phyloP scores from a whole-genome alignment of 148 eudicot genomes.

The Oxyria digyna region DNA sequence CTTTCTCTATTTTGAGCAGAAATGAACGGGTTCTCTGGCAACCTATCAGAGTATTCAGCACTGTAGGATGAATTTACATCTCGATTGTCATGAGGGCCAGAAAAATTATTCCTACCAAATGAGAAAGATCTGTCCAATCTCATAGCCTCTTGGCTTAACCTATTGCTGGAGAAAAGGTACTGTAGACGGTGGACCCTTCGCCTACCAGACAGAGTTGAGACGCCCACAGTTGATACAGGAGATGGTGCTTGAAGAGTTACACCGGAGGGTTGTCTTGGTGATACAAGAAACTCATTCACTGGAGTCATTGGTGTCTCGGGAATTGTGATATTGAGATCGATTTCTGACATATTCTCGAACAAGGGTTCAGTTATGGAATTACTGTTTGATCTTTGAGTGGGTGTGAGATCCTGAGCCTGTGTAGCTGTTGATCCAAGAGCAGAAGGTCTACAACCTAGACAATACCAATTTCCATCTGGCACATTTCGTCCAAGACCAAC shows the following conservation, averaged over 20 bases:
- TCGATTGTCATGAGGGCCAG: neutral
- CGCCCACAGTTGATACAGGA: slow-evolving; percentile 39
- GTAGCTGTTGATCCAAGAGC: slow-evolving; percentile 39
- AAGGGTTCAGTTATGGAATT: neutral
- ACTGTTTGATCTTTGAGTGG: neutral
- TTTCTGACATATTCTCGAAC: slow-evolving; percentile 5
- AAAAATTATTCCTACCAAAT: neutral
- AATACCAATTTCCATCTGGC: slow-evolving; percentile 95
- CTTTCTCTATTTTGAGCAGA: slow-evolving; percentile 17
- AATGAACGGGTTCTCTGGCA: slow-evolving; percentile 15
- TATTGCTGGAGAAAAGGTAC: slow-evolving; percentile 15
- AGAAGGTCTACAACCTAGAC: slow-evolving; percentile 86
- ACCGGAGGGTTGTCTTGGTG: slow-evolving; percentile 37
- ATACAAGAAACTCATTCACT: slow-evolving; percentile 10
- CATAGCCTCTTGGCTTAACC: slow-evolving; percentile 17
- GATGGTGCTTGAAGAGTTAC: slow-evolving; percentile 29
- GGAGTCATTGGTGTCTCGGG: slow-evolving; percentile 4
- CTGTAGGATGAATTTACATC: slow-evolving; percentile 2
- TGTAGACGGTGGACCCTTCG: slow-evolving; percentile 50
- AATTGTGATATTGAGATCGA: slow-evolving; percentile 4
- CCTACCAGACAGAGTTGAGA: slow-evolving; percentile 51
- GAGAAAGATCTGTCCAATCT: neutral
- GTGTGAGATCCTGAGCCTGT: slow-evolving; percentile 18
- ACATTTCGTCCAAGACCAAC: slow-evolving; percentile 86
- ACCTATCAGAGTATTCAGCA: slow-evolving; percentile 17